Conservation (phyloP, 805 yeast species). For the Limtongia smithiae region DNA sequence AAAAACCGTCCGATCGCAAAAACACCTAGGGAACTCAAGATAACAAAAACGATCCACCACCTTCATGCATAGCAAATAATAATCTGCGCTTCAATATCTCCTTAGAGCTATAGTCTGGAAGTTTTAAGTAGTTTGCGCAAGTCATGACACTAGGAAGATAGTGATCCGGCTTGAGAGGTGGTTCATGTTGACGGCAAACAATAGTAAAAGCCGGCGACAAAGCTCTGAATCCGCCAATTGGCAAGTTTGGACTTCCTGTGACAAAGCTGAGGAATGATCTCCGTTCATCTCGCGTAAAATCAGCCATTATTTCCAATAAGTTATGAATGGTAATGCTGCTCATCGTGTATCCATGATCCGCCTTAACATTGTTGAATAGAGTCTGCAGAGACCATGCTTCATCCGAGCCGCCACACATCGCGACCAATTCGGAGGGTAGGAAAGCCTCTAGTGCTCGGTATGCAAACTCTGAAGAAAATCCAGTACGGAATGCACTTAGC, state of each 20-base stretch:
- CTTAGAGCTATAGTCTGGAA: conserved; percentile 73
- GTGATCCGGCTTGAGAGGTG: conserved; percentile 62
- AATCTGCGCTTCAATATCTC: conserved; percentile 59
- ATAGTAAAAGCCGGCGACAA: conserved; percentile 81
- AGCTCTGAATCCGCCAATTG: conserved; percentile 88
- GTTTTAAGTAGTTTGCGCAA: conserved; percentile 87
- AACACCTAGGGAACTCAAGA: conserved; percentile 2
- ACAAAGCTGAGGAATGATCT: conserved; percentile 78
- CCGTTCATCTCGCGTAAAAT: conserved; percentile 53
- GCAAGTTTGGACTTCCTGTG: conserved; percentile 90
- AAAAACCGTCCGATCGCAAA: not conserved
- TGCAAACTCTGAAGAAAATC: conserved; percentile 82
- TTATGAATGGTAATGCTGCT: conserved; percentile 62
- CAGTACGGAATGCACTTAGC: conserved; percentile 64
- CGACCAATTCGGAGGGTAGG: conserved; percentile 67
- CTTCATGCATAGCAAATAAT: conserved; percentile 73
- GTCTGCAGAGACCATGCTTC: conserved; percentile 75
- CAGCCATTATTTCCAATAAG: conserved; percentile 58
- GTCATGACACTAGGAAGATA: conserved; percentile 97
- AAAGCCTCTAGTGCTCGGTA: conserved; percentile 66
- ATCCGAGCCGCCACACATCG: conserved; percentile 67
- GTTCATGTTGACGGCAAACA: conserved; percentile 74
- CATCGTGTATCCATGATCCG: conserved; percentile 84
- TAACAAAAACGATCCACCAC: conserved; percentile 52
- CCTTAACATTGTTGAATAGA: conserved; percentile 57